Base-by-base conservation (phyloP, 1,284 basidiomycete species). In the Taiwanofungus camphoratus region DNA sequence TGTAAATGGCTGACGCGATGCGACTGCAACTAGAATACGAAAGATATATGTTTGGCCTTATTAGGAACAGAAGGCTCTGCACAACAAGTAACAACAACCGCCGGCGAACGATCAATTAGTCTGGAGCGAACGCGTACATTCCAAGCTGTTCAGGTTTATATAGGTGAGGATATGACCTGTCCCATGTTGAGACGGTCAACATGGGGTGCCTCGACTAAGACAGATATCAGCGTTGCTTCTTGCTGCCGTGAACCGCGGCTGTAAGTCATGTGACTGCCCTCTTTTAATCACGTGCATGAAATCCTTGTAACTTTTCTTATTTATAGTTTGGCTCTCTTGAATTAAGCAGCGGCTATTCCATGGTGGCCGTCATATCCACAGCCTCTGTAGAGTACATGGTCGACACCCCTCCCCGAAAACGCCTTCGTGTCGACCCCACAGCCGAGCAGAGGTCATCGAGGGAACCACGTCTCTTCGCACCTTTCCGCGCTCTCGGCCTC, bases 401-500 rank as follows among this genome's bases (percentile, higher is more conserved):
- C 42, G 47, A 35, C 23, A 49, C 42, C 2, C 64, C 62, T 15
- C 64, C 64, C 20, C 57, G 58, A 16, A 66, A 67, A 52, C 58
- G 60, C 18, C 50, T 52, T n/a, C 56, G 64, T 30, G 49, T 57
- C 3, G 57, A 60, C 6, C 18, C 59, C 42, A 7, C 59, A 51
- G n/a, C 55, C 44, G 39, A 59, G 55, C 34, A 57, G 23, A 48
- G 46, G 19, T 11, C 46, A 18, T 36, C 50, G 9, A 52, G 45
- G 26, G 68, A 73, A 53, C 70, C 71, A 1, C 73, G 74, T 33
- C 77, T 99, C 37, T 99, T 96, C 64, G 87, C 86, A 3, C 96
- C 96, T 4, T 99, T 99, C 64, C 79, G 96, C 48, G 93, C 93
- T 2, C 78, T 99, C 11, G 94, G 95, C 20, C 77, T 93, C 51